Conservation (phyloP, 176 grass and related monocot genomes). For the Triticum urartu region DNA sequence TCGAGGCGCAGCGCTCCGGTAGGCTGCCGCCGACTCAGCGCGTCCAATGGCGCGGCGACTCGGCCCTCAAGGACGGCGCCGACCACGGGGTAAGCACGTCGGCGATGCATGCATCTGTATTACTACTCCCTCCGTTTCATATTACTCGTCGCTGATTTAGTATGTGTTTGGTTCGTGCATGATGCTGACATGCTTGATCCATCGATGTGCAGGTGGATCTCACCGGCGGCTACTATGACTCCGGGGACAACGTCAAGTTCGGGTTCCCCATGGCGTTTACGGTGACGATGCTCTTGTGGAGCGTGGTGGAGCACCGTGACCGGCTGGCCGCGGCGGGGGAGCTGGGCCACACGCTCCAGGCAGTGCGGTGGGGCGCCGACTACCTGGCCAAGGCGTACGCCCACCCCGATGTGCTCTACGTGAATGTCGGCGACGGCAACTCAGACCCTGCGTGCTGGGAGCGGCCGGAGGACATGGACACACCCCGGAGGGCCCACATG, state of each 20-base stretch:
- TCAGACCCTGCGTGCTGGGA: constrained; percentile 86
- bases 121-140: too few relatives aligned
- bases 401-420: constrained; percentile 46
- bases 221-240: constrained; percentile 70
- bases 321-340: constrained; percentile 39
- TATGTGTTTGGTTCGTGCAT: not conserved
- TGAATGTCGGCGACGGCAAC: constrained; percentile 75
- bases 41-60: constrained; percentile 65
- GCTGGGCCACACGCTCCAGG: constrained; percentile 45
- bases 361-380: constrained; percentile 75
- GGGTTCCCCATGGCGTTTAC: constrained; percentile 70
- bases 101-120: not conserved
- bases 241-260: constrained; percentile 81
- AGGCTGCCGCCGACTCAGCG: constrained; percentile 58
- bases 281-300: constrained; percentile 55
- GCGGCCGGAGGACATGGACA: constrained; percentile 90
- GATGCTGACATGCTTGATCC: not conserved
- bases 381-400: constrained; percentile 63
- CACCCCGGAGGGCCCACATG: constrained; percentile 38
- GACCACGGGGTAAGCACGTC: constrained; percentile 46
- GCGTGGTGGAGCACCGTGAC: constrained; percentile 32
- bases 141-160: too few relatives aligned
- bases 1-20: constrained; percentile 73
- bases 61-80: constrained; percentile 51
- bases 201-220: constrained; percentile 46